Conservation (phyloP, 345 rosid genomes). For the Zanthoxylum bungeanum region DNA sequence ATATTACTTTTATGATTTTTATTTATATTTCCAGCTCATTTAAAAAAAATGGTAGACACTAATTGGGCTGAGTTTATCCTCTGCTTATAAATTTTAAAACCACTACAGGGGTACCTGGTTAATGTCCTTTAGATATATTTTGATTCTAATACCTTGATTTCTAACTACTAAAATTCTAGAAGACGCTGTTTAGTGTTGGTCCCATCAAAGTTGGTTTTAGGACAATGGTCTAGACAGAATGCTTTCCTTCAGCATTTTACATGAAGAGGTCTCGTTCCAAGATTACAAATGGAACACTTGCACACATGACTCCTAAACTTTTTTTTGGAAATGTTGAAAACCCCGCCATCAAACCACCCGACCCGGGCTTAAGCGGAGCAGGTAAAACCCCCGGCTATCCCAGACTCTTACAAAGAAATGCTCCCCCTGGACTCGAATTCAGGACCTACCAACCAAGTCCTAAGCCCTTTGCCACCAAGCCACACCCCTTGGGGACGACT, state of each 20-base stretch:
- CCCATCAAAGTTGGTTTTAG: background rate
- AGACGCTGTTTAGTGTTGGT: background rate
- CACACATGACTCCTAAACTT: background rate
- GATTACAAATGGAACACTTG: constrained; percentile 2
- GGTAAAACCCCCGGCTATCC: too few relatives aligned
- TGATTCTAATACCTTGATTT: background rate
- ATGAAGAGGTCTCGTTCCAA: background rate
- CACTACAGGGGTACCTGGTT: background rate
- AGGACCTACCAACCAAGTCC: too few relatives aligned
- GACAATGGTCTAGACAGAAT: constrained; percentile 5
- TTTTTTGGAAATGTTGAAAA: too few relatives aligned
- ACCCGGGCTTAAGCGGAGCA: too few relatives aligned
- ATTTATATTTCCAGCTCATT: background rate
- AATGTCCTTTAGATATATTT: background rate
- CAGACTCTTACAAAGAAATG: too few relatives aligned
- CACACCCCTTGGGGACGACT: too few relatives aligned
- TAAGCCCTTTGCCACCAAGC: too few relatives aligned
- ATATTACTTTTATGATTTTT: background rate
- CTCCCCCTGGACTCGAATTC: too few relatives aligned
- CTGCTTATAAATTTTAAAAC: background rate
- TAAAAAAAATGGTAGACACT: background rate
- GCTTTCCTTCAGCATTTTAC: background rate
- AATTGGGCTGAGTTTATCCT: background rate
- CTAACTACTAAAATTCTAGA: background rate
- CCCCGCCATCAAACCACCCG: too few relatives aligned